A percentile compares a stretch with the other conserved stretches of the same genome.
These are phyloP conservation scores for Papiliotrema fonsecae DNA, from an alignment of 1,284 basidiomycete species.

Conservation along the genomic window DNA sequence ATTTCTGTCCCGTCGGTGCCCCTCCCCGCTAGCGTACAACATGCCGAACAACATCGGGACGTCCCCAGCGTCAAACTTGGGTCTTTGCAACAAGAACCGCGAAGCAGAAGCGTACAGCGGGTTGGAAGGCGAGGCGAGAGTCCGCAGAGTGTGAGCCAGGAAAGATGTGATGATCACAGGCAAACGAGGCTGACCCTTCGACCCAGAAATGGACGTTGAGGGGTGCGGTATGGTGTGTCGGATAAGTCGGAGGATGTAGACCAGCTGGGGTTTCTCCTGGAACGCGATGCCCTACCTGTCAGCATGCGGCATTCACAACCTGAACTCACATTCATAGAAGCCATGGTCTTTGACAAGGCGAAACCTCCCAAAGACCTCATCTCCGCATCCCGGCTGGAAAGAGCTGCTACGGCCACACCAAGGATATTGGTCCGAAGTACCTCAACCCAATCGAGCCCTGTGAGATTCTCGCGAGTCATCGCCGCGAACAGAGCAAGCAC, in stretches of 20 bases:
- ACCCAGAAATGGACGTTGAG: not conserved
- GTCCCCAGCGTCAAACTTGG: constrained; percentile 65
- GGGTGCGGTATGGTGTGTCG: constrained; percentile 56
- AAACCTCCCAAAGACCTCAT: constrained; percentile 55
- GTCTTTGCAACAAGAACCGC: constrained; percentile 77
- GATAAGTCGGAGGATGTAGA: constrained; percentile 69
- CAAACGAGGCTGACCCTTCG: constrained; percentile 34
- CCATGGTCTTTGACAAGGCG: constrained; percentile 49
- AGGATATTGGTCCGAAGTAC: constrained; percentile 75
- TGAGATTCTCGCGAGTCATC: constrained; percentile 58
- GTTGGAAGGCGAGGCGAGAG: constrained; percentile 70
- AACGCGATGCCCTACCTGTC: constrained; percentile 50
- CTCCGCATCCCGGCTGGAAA: constrained; percentile 63
- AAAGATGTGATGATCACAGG: constrained; percentile 75
- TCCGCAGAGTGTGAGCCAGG: constrained; percentile 70
- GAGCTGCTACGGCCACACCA: constrained; percentile 64
- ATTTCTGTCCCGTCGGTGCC: constrained; percentile 74
- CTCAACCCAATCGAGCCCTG: constrained; percentile 74
- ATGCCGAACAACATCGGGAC: constrained; percentile 80
- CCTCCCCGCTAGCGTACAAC: constrained; percentile 66
- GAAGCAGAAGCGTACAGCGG: constrained; percentile 75
- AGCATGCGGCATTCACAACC: not conserved
- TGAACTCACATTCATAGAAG: constrained; percentile 32
- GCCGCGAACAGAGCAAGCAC: constrained; percentile 64
- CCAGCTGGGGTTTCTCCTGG: constrained; percentile 72